Percentiles rank a stretch among this genome's conserved stretches.
phyloP scores from a whole-genome alignment of 176 grass and related monocot species.

The Elaeis guineensis region DNA sequence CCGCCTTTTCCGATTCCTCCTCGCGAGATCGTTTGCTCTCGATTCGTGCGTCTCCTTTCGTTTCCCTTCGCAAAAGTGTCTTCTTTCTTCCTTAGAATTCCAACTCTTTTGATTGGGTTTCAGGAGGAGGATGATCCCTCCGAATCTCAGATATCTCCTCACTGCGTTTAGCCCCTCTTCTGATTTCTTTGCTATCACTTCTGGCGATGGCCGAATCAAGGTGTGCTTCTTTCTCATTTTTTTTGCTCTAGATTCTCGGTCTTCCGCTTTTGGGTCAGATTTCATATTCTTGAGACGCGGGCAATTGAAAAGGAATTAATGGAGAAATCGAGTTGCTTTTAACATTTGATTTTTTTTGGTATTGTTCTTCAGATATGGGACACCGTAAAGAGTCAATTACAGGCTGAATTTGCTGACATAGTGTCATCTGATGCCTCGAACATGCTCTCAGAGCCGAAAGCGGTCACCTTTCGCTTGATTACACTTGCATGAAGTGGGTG shows the following conservation, averaged over 20 bases:
- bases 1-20: too few relatives aligned
- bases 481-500: slow-evolving; percentile 96
- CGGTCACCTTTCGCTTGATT: slow-evolving; percentile 92
- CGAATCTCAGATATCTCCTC: slow-evolving; percentile 52
- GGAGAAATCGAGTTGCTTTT: too few relatives aligned
- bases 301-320: too few relatives aligned
- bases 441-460: slow-evolving; percentile 33
- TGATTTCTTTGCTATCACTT: slow-evolving; percentile 72
- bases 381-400: slow-evolving; percentile 50
- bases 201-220: slow-evolving; percentile 88
- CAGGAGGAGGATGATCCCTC: slow-evolving; percentile 23
- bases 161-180: slow-evolving; percentile 60
- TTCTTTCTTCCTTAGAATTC: too few relatives aligned
- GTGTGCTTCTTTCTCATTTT: not conserved
- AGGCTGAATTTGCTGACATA: slow-evolving; percentile 73
- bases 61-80: too few relatives aligned
- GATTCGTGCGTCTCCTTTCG: too few relatives aligned
- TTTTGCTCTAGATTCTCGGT: not conserved
- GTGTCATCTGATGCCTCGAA: slow-evolving; percentile 35
- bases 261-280: too few relatives aligned
- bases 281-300: too few relatives aligned
- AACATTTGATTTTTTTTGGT: too few relatives aligned
- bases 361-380: slow-evolving; percentile 69
- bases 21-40: too few relatives aligned
- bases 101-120: too few relatives aligned